Evolutionary conservation across 2,329 filamentous ascomycete species (phyloP).

Genomic region (Claviceps citrina): DNA sequence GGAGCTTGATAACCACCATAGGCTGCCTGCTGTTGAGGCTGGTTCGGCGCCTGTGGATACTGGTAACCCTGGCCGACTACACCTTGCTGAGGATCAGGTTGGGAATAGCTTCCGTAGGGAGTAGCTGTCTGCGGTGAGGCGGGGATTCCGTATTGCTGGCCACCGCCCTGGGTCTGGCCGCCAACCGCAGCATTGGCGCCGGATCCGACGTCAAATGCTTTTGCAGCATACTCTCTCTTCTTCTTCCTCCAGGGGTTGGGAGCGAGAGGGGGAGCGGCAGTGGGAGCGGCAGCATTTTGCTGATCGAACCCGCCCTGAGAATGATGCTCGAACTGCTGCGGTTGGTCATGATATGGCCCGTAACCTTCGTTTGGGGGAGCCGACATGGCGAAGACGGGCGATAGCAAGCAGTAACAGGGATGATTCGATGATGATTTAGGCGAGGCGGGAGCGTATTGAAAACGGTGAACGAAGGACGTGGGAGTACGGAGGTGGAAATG

Average conservation of each 20-base stretch:
- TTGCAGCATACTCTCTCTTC: constrained; percentile 86
- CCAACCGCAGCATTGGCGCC: constrained; percentile 61
- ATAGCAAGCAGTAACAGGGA: constrained; percentile 6
- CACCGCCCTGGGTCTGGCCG: constrained; percentile 26
- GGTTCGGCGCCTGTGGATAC: constrained; percentile 28
- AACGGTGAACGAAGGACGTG: constrained; percentile 1
- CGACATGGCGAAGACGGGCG: constrained; percentile 33
- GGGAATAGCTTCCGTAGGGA: constrained; percentile 45
- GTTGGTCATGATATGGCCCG: constrained; percentile 31
- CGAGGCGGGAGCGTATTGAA: constrained; percentile 3
- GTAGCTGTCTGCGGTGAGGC: constrained; percentile 24
- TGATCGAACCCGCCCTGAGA: constrained; percentile 18
- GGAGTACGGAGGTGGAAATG: background rate
- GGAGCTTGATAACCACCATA: constrained; percentile 26
- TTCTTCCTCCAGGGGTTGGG: constrained; percentile 54
- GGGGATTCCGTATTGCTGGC: constrained; percentile 31
- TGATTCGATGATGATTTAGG: constrained; percentile 11
- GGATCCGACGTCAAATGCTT: constrained; percentile 82
- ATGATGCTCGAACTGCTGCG: constrained; percentile 27
- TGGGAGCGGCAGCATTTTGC: constrained; percentile 20
- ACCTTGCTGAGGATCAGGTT: constrained; percentile 28
- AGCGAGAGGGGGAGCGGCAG: constrained; percentile 27
- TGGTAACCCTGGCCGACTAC: constrained; percentile 25
- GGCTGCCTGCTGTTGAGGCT: constrained; percentile 28
- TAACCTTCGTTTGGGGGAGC: constrained; percentile 41